Base-by-base conservation (phyloP, 805 yeast species). In the Jamesozyma spencerorum region DNA sequence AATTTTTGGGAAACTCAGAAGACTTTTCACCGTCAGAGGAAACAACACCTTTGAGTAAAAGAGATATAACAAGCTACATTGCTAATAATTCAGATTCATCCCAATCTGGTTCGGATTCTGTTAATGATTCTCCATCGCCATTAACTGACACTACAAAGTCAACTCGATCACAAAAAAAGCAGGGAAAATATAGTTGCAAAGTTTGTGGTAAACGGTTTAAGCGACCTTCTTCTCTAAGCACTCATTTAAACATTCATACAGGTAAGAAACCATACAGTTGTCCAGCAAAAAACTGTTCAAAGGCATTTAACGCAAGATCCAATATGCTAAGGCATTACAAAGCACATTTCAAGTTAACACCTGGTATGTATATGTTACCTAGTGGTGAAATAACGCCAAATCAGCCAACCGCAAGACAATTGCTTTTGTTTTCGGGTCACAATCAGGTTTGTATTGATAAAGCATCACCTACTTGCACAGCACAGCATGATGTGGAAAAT, bases 181-280 rank as follows among this genome's bases (percentile, higher is more conserved):
- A n/a, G n/a, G n/a, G n/a, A n/a, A 27, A 19, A 12, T 49, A 68
- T 46, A 75, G 70, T 49, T 86, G 95, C 55, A 66, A 69, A n/a
- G 76, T 67, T 49, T 86, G 95, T 62, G 79, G 76, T 17, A 85
- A 85, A 57, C 60, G 76, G 40, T 86, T 86, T 53, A 80, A 92
- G 0, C 92, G 87, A 56, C 88, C 95, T 32, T 94, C 95, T 13
- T 85, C 86, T 54, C 65, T 86, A 47, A 64, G 87, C 35, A 85
- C 95, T 0, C 95, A 86, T 63, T 64, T 75, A 55, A 69, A 94
- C 47, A 70, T 85, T 26, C 95, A 85, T 53, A 85, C 95, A 1
- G 95, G 95, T 18, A 90, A 85, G 51, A 82, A 82, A 55, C 97
- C 97, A n/a, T 87, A 75, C 55, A 66, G 69, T 26, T 87, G 97